Evolutionary conservation across 164 flowering plant genomes (phyloP).

Genomic region (Amborella trichopoda): DNA sequence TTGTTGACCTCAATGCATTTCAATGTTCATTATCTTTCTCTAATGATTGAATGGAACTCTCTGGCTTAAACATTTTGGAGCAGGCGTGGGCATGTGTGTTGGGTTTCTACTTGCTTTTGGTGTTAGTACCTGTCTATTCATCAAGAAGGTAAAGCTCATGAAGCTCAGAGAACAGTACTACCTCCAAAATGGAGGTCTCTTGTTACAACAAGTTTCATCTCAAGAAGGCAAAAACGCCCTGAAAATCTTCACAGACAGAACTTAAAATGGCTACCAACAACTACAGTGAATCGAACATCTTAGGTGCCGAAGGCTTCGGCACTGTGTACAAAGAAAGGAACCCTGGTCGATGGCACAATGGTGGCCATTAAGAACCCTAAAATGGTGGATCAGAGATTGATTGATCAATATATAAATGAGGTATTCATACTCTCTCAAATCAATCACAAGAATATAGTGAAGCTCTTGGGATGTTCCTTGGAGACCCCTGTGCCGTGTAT

Average conservation of each 20-base stretch:
- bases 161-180: constrained; percentile 4
- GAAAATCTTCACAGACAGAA: constrained; percentile 29
- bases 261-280: constrained; percentile 41
- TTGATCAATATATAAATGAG: constrained; percentile 61
- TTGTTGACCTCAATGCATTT: no score
- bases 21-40: no score
- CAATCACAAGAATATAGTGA: constrained; percentile 53
- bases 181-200: constrained; percentile 4
- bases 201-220: constrained; percentile 4
- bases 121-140: no score
- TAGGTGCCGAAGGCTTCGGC: constrained; percentile 63
- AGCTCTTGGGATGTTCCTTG: constrained; percentile 49
- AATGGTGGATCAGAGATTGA: constrained; percentile 45
- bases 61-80: no score
- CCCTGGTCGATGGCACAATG: constrained; percentile 38
- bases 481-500: constrained; percentile 39
- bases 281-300: constrained; percentile 26
- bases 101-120: no score
- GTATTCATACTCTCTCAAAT: constrained; percentile 64
- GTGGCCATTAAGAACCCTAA: constrained; percentile 60
- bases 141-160: constrained; percentile 1
- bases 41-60: no score
- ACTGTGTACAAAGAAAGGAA: constrained; percentile 62
- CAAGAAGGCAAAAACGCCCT: background rate
- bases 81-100: no score